Conservation (phyloP, 345 rosid species). For the Gossypium bickii region DNA sequence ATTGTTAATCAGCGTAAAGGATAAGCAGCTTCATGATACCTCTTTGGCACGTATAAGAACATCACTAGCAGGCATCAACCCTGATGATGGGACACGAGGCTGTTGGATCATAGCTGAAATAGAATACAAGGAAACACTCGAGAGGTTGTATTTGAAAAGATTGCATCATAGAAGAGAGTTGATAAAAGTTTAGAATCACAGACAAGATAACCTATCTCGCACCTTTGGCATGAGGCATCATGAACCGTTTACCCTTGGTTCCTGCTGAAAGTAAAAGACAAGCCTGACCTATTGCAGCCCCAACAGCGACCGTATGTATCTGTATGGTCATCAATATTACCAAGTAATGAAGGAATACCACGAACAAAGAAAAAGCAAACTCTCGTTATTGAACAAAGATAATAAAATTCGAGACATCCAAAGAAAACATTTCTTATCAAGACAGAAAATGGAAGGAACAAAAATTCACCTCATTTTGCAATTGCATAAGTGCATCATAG, state of each 20-base stretch:
- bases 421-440: neutral
- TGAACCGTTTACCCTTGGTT: slow-evolving; percentile 70
- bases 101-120: slow-evolving; percentile 78
- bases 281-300: slow-evolving; percentile 79
- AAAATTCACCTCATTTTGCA: slow-evolving; percentile 52
- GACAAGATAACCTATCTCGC: slow-evolving; percentile 13
- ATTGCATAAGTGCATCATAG: slow-evolving; percentile 76
- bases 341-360: neutral
- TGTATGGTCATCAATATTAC: slow-evolving; percentile 25
- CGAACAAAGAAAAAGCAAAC: neutral
- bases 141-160: neutral
- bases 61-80: slow-evolving; percentile 83
- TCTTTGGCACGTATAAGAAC: slow-evolving; percentile 82
- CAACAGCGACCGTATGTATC: slow-evolving; percentile 75
- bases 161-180: neutral
- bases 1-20: no score
- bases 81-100: slow-evolving; percentile 79
- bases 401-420: neutral
- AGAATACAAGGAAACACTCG: slow-evolving; percentile 19
- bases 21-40: slow-evolving; percentile 37
- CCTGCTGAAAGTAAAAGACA: slow-evolving; percentile 84
- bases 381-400: neutral
- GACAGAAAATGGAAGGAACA: neutral
- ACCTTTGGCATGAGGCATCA: slow-evolving; percentile 94
- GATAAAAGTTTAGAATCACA: slow-evolving; percentile 1